Evolutionary conservation across 2,329 filamentous ascomycete genomes (phyloP).

Genomic region (Didymosphaeria variabile): DNA sequence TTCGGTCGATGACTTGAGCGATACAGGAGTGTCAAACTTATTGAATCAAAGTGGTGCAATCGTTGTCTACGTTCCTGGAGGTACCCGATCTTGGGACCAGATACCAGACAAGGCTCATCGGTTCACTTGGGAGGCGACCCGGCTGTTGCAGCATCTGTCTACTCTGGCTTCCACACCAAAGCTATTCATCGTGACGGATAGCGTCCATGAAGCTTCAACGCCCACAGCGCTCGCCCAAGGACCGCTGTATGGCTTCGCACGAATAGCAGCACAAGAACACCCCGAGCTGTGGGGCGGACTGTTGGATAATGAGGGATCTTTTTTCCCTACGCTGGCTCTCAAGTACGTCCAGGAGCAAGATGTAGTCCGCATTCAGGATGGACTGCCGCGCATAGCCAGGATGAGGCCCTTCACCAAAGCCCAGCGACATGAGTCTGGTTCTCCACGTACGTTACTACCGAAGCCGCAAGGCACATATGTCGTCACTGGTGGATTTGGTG

Average conservation of each 20-base stretch:
- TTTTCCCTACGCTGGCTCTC: constrained; percentile 48
- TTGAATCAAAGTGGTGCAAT: constrained; percentile 20
- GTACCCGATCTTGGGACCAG: constrained; percentile 15
- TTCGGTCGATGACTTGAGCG: constrained; percentile 21
- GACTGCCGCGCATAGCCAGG: constrained; percentile 44
- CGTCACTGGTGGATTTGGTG: constrained; percentile 55
- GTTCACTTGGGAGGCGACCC: constrained; percentile 32
- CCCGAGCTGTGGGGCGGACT: constrained; percentile 51
- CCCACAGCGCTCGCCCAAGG: constrained; percentile 47
- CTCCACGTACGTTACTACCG: constrained; percentile 25
- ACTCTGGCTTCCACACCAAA: constrained; percentile 23
- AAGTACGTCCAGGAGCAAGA: constrained; percentile 52
- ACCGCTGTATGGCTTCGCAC: constrained; percentile 48
- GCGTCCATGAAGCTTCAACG: constrained; percentile 33
- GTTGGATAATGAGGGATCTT: constrained; percentile 45
- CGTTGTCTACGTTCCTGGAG: constrained; percentile 29
- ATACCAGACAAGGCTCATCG: constrained; percentile 24
- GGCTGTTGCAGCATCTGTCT: constrained; percentile 28
- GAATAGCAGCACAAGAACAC: constrained; percentile 53
- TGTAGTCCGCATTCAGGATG: constrained; percentile 52
- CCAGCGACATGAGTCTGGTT: constrained; percentile 27
- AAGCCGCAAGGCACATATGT: constrained; percentile 55
- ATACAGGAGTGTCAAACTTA: constrained; percentile 7
- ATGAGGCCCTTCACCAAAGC: constrained; percentile 38
- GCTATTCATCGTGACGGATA: constrained; percentile 44